Evolutionary conservation across 2,329 filamentous ascomycete genomes (phyloP), one percentile per base, ranked within the genome.

Genomic region (Ophiocordyceps camponoti-saundersi): DNA sequence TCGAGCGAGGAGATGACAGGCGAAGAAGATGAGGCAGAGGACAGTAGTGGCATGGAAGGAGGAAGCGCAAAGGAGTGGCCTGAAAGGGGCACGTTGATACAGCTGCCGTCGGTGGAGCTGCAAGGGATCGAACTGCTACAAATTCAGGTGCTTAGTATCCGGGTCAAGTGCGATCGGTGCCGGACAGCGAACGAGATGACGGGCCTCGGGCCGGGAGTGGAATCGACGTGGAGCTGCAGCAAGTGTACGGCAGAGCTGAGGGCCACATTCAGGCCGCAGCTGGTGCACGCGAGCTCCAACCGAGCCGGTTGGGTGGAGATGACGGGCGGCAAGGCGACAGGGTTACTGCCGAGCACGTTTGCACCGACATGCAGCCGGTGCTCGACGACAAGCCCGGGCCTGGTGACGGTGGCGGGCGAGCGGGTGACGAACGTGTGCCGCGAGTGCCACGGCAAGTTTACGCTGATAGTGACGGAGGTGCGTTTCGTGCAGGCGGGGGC

Each of bases 271-370:
- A 73, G 81, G 34, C 72, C 72, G 53, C 80, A 86, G 57, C 63
- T 87, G 48, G 75, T 92, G 51, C 86, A 92, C 62, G 69, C 74
- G 46, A 75, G 80, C 63, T 85, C 83, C 4, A 71, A 75, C n/a
- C 71, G 84, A 48, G 85, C 84, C 13, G 86, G 86, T 5, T 89
- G 89, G 59, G 63, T 93, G 48, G 85, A 92, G 59, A 64, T 86
- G 11, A 74, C 81, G 23, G 84, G 83, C 16, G 89, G 84, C 62
- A 80, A 77, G 6, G 73, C 85, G 10, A 71, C 78, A 43, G 86
- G 92, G 57, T 75, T 92, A 69, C 73, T 92, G 12, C 81, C 83
- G 47, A 88, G 83, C 61, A 80, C 78, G 40, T 90, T 93, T 64
- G 65, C 84, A 29, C 86, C 86, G 16, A 89, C 83, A 0, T 93